Conservation (phyloP, 2,329 filamentous ascomycete species). For the Orbilia blumenaviensis region DNA sequence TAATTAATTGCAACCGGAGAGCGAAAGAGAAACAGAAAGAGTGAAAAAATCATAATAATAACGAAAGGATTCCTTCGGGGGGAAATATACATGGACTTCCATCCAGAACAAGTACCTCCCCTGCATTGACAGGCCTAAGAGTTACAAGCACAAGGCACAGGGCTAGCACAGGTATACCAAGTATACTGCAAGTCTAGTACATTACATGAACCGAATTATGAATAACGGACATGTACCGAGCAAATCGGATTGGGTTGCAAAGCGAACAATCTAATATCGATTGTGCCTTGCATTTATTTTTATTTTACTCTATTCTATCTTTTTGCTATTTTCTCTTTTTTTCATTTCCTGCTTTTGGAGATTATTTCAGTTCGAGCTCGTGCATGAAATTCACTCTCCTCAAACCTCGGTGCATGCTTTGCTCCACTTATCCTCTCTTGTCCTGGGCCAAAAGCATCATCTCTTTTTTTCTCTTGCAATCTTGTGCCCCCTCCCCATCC, state of each 20-base stretch:
- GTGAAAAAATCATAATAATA: too few relatives aligned
- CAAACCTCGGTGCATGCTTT: constrained; percentile 7
- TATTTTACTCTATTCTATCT: too few relatives aligned
- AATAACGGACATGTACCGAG: too few relatives aligned
- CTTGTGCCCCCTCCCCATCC: background rate
- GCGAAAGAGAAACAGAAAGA: too few relatives aligned
- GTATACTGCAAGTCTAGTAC: too few relatives aligned
- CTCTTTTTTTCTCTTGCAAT: background rate
- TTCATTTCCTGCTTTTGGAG: constrained; percentile 17
- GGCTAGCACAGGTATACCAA: too few relatives aligned
- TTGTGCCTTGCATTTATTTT: constrained; percentile 28
- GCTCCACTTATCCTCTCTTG: background rate
- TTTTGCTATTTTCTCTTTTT: too few relatives aligned
- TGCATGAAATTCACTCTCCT: constrained; percentile 39
- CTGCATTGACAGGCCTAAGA: background rate
- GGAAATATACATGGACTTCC: too few relatives aligned
- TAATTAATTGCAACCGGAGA: too few relatives aligned
- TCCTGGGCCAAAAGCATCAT: constrained; percentile 9
- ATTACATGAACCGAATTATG: too few relatives aligned
- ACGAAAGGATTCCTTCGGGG: too few relatives aligned
- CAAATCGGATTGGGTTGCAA: background rate
- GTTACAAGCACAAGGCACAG: too few relatives aligned
- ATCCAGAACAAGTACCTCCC: constrained; percentile 16
- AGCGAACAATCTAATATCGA: background rate
- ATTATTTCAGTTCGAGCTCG: constrained; percentile 42